Base-by-base conservation (phyloP, 1,139 yeast genomes). In the Meyerozyma elateridarum region DNA sequence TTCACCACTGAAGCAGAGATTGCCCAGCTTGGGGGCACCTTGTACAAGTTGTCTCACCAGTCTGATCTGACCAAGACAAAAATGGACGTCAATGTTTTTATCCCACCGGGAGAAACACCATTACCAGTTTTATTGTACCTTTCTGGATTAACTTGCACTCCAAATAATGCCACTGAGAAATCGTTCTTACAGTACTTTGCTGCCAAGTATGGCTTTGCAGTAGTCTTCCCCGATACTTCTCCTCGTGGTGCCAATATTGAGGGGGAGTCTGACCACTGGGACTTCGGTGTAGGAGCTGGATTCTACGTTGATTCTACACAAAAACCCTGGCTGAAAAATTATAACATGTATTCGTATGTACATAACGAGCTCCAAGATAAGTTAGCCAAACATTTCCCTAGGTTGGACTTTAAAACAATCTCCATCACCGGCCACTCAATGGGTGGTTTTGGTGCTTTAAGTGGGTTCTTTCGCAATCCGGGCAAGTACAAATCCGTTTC, bases 381-480 rank as follows among this genome's bases (percentile, higher is more conserved):
- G 33, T 60, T 85, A 41, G 58, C 64, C 7, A 39, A 51, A 13
- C 62, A 72, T 28, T 83, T 70, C 46, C 47, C 67, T 4, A 56
- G 62, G 22, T 63, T 85, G 42, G 82, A 85, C 52, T 64, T 76
- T 35, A 25, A 34, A 15, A 79, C 73, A 31, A 70, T 80, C 34
- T 74, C 91, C 17, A 78, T 91, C 42, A 79, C 93, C 8, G 97
- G 97, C 28, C 97, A 91, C 56, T 91, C 98, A 2, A 91, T 91
- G 97, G 98, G 98, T 31, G 98, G 98, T 0, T 87, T 74, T 55
- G 98, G 98, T 34, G 95, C 98, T 0, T 61, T 91, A 39, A 64
- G 82, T 35, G 79, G 94, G 11, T 89, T 76, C 54, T 62, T 91
- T 36, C 74, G 70, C 43, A 78, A 84, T 53, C 87, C 91, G 1